phyloP scores from a whole-genome alignment of 2,329 filamentous ascomycete species.

The Ceratocystis cubensis region DNA sequence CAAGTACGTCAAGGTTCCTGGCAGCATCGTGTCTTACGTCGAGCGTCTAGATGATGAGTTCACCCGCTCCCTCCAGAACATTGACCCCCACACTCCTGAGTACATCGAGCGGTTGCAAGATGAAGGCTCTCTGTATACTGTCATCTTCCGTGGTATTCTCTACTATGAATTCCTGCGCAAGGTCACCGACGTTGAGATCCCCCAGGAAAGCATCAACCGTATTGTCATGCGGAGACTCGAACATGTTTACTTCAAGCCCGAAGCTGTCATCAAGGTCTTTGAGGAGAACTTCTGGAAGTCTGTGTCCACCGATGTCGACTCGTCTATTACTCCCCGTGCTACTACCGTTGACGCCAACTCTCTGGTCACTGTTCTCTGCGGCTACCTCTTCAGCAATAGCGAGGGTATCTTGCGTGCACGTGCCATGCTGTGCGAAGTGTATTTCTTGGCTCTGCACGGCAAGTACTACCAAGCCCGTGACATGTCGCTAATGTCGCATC shows the following conservation, averaged over 20 bases:
- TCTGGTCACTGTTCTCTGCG: slow-evolving; percentile 79
- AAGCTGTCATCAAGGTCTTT: slow-evolving; percentile 82
- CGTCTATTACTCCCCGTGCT: slow-evolving; percentile 63
- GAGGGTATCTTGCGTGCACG: slow-evolving; percentile 92
- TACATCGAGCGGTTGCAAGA: slow-evolving; percentile 93
- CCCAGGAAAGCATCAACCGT: slow-evolving; percentile 82
- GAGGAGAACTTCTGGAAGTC: slow-evolving; percentile 90
- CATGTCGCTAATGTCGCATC: slow-evolving; percentile 99
- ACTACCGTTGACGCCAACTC: slow-evolving; percentile 54
- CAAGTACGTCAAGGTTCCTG: slow-evolving; percentile 78
- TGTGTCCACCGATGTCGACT: slow-evolving; percentile 57
- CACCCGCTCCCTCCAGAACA: slow-evolving; percentile 88
- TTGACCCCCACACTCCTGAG: slow-evolving; percentile 96
- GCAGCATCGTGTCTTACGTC: slow-evolving; percentile 85
- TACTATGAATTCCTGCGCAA: slow-evolving; percentile 76
- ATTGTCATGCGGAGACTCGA: slow-evolving; percentile 88
- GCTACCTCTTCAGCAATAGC: slow-evolving; percentile 86
- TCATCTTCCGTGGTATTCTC: slow-evolving; percentile 74
- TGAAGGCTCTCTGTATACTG: slow-evolving; percentile 80
- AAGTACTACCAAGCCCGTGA: slow-evolving; percentile 96
- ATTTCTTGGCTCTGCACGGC: slow-evolving; percentile 94
- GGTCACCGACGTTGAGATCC: slow-evolving; percentile 54
- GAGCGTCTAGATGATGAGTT: slow-evolving; percentile 96
- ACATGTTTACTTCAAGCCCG: slow-evolving; percentile 98
- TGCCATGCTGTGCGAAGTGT: slow-evolving; percentile 97